Percentiles rank a stretch among this genome's conserved stretches.
Evolutionary conservation across 2,329 filamentous ascomycete species (phyloP).

Genomic region (Pyrenochaeta sp.): DNA sequence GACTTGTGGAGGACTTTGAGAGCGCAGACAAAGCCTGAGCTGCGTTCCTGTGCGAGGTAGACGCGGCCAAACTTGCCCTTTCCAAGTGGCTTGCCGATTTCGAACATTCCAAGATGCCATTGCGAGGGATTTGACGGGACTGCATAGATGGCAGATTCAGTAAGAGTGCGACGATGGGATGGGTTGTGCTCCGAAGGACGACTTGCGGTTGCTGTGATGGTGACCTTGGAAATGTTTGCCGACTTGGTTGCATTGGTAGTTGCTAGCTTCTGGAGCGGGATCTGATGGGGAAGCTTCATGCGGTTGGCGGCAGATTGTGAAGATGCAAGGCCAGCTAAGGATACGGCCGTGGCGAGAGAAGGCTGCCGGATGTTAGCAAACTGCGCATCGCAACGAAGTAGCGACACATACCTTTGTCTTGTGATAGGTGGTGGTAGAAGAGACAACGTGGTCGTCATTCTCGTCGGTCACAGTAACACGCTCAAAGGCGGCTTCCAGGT

Average conservation of each 20-base stretch:
- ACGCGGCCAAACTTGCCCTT: conserved; percentile 90
- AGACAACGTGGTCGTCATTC: conserved; percentile 68
- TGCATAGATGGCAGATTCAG: conserved; percentile 57
- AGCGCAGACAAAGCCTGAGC: conserved; percentile 82
- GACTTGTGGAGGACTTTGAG: conserved; percentile 87
- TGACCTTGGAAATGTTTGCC: conserved; percentile 65
- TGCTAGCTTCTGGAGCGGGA: conserved; percentile 81
- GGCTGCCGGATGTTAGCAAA: conserved; percentile 47
- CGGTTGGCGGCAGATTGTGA: conserved; percentile 61
- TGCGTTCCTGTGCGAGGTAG: conserved; percentile 82
- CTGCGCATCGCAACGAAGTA: conserved; percentile 5
- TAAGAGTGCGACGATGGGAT: conserved; percentile 50
- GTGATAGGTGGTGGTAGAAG: conserved; percentile 66
- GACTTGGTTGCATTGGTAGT: conserved; percentile 70
- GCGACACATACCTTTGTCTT: conserved; percentile 75
- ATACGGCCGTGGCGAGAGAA: conserved; percentile 56
- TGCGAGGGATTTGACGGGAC: conserved; percentile 54
- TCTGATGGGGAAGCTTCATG: conserved; percentile 77
- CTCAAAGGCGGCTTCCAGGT: conserved; percentile 87
- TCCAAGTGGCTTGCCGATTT: conserved; percentile 84
- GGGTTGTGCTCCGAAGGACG: conserved; percentile 46
- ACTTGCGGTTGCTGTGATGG: conserved; percentile 65
- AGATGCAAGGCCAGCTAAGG: conserved; percentile 57
- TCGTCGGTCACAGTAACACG: conserved; percentile 89
- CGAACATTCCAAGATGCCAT: conserved; percentile 92